Conservation (phyloP, 169 alveolate species). For the Nephromyces sp. region DNA sequence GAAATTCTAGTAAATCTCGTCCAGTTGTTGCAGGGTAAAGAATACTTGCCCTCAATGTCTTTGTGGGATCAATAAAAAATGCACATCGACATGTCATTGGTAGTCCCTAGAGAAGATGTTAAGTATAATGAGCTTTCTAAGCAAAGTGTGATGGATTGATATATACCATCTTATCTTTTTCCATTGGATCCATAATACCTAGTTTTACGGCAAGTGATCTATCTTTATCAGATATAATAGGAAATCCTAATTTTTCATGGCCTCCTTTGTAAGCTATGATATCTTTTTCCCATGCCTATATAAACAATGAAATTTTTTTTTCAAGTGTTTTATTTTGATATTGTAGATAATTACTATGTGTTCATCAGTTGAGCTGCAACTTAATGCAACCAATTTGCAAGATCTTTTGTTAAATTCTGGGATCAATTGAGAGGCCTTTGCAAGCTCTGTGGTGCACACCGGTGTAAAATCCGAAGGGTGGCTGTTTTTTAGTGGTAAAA, state of each 20-base stretch:
- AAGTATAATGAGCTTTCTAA: too few relatives aligned
- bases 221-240: conserved; percentile 42
- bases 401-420: conserved; percentile 36
- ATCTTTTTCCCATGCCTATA: conserved; percentile 28
- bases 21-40: conserved; percentile 67
- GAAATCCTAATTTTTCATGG: conserved; percentile 30
- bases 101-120: too few relatives aligned
- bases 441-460: conserved; percentile 68
- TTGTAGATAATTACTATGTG: conserved; percentile 47
- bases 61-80: conserved; percentile 47
- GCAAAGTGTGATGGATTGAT: too few relatives aligned
- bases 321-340: too few relatives aligned
- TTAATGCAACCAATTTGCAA: conserved; percentile 51
- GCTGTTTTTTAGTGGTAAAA: too few relatives aligned
- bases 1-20: conserved; percentile 52
- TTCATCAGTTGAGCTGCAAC: conserved; percentile 41
- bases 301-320: not conserved
- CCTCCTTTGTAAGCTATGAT: conserved; percentile 5
- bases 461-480: conserved; percentile 70
- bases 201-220: conserved; percentile 39
- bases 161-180: conserved; percentile 40
- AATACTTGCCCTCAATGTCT: conserved; percentile 36
- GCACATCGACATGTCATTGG: conserved; percentile 59
- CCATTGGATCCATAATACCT: conserved; percentile 58
- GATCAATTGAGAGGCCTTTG: conserved; percentile 39